phyloP scores from a whole-genome alignment of 495 filamentous ascomycete species.

The Ramalina intermedia region DNA sequence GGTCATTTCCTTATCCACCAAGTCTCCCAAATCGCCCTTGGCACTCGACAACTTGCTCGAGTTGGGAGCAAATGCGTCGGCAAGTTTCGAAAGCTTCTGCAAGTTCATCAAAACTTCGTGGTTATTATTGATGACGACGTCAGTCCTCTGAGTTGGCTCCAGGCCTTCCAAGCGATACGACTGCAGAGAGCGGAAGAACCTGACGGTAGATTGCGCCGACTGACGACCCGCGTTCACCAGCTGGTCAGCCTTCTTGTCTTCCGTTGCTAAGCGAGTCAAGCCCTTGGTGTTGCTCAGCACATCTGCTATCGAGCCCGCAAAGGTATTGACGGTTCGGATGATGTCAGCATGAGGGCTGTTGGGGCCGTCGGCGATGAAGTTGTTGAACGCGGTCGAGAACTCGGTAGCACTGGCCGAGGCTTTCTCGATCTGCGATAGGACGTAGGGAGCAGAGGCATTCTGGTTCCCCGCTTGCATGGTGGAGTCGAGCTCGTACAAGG shows the following conservation, averaged over 20 bases:
- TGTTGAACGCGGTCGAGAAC: slow-evolving; percentile 94
- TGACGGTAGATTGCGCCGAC: slow-evolving; percentile 76
- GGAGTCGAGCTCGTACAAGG: slow-evolving; percentile 91
- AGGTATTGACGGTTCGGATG: slow-evolving; percentile 82
- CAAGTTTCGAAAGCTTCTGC: slow-evolving; percentile 79
- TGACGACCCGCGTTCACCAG: slow-evolving; percentile 67
- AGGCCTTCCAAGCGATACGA: slow-evolving; percentile 87
- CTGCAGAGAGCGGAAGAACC: slow-evolving; percentile 88
- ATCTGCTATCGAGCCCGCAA: slow-evolving; percentile 80
- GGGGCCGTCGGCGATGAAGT: slow-evolving; percentile 91
- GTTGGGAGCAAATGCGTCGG: slow-evolving; percentile 78
- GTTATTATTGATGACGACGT: slow-evolving; percentile 92
- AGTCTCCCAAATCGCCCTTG: slow-evolving; percentile 72
- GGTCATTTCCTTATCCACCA: slow-evolving; percentile 81
- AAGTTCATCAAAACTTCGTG: slow-evolving; percentile 85
- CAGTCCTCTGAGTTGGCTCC: slow-evolving; percentile 76
- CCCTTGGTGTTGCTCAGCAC: slow-evolving; percentile 95
- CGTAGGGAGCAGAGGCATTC: slow-evolving; percentile 89
- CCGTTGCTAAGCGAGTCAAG: slow-evolving; percentile 81
- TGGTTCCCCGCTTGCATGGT: slow-evolving; percentile 98
- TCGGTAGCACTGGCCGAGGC: slow-evolving; percentile 88
- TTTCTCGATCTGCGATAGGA: slow-evolving; percentile 93
- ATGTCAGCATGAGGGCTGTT: slow-evolving; percentile 83
- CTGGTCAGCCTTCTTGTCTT: slow-evolving; percentile 84
- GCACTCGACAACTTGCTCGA: slow-evolving; percentile 63